phyloP scores from a whole-genome alignment of 23 red algal genomes.

The Gracilaria gracilis region DNA sequence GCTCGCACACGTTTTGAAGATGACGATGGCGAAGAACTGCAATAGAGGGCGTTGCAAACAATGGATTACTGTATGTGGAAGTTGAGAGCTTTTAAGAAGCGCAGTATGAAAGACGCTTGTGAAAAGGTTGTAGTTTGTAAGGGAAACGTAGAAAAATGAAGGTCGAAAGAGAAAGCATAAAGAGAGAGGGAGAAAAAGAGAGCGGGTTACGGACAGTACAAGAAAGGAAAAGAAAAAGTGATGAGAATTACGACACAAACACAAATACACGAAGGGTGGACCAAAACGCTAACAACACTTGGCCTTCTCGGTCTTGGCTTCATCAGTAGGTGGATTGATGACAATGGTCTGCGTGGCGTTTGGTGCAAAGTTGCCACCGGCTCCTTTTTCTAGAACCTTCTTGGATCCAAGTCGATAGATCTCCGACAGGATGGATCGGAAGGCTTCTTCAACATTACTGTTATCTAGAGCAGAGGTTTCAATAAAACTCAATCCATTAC shows the following conservation, averaged over 20 bases:
- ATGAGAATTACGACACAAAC: neutral
- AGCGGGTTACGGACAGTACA: neutral
- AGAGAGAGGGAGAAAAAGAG: neutral
- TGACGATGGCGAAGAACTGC: neutral
- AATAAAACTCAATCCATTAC: slow-evolving; percentile 84
- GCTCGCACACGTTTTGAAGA: too few relatives aligned
- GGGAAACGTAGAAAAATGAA: neutral
- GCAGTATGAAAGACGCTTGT: neutral
- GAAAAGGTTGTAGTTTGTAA: neutral
- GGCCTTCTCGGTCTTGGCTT: slow-evolving; percentile 58
- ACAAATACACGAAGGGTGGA: neutral
- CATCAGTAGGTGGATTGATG: slow-evolving; percentile 80
- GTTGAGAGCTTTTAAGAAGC: neutral
- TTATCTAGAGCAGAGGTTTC: slow-evolving; percentile 94
- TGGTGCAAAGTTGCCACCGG: slow-evolving; percentile 59
- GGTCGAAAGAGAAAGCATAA: neutral
- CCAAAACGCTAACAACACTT: slow-evolving; percentile 65
- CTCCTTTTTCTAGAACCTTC: slow-evolving; percentile 71
- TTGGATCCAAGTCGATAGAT: slow-evolving; percentile 84
- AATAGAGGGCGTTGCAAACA: neutral
- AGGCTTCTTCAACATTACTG: slow-evolving; percentile 90
- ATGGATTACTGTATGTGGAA: neutral
- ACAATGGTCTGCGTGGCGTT: slow-evolving; percentile 74
- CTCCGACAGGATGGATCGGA: slow-evolving; percentile 88
- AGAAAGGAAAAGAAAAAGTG: slow-evolving; percentile 1